Evolutionary conservation across 2,329 filamentous ascomycete genomes (phyloP), one percentile per base, ranked within the genome.

Genomic region (Dothistroma septosporum): DNA sequence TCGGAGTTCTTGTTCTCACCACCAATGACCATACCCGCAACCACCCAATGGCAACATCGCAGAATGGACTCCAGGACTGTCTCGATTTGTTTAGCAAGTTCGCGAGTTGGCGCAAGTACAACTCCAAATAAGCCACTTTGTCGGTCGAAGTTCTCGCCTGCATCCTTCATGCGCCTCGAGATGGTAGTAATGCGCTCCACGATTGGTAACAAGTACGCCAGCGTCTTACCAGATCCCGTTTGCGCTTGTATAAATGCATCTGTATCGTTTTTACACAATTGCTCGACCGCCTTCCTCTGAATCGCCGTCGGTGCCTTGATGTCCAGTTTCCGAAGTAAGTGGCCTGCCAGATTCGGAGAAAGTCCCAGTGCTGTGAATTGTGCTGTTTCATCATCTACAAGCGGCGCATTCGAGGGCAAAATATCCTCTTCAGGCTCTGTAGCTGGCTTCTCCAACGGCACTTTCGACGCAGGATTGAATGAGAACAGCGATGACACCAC

Each of bases 241-340:
- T 99, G 89, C 2, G 94, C 95, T 74, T 97, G 94, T 35, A 99
- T 88, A 70, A 99, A 99, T 1, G 92, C 92, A 78, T 99, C 94
- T 50, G 85, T 87, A 68, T 96, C 89, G 57, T 89, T 87, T 47
- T 87, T 87, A 49, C 96, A 77, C 63, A 99, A 78, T 68, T 94
- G 87, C 47, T 89, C 83, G 44, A 99, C 87, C 0, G 93, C 89
- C 63, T 90, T 91, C 69, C 92, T 92, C 77, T 99, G 94, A 72
- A 99, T 97, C 0, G 91, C 91, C 0, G 94, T 99, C 6, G 94
- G 94, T 0, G 91, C 89, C 73, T 92, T 94, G 73, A 99, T 83
- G 59, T 88, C 84, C 75, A 99, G 86, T 76, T 96, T 97, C 49
- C 86, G 86, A 6, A 91, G 82, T 28, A 99, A 79, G 75, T 97